Conservation (phyloP, 2,329 filamentous ascomycete species). For the Penicillium sp. region DNA sequence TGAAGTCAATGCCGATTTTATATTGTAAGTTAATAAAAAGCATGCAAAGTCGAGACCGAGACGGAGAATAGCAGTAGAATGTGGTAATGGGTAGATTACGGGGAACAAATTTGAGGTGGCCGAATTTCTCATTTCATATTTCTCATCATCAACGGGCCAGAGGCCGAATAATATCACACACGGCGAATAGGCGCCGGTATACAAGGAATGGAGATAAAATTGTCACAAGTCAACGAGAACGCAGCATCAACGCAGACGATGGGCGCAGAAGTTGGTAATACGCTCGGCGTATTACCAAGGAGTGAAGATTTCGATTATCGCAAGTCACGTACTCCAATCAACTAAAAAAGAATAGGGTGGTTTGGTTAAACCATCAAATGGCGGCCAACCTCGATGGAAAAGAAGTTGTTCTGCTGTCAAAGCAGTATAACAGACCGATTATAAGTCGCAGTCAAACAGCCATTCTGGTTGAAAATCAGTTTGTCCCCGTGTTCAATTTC, state of each 20-base stretch:
- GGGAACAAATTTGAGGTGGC: constrained; percentile 38
- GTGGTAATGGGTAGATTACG: not conserved
- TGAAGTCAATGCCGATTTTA: too few species aligned
- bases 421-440: constrained; percentile 24
- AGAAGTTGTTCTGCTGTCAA: constrained; percentile 34
- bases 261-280: not conserved
- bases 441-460: constrained; percentile 32
- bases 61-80: too few species aligned
- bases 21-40: too few species aligned
- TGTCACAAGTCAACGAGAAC: constrained; percentile 7
- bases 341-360: constrained; percentile 30
- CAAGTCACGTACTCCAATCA: constrained; percentile 29
- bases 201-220: constrained; percentile 8
- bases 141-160: constrained; percentile 33
- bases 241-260: constrained; percentile 14
- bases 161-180: constrained; percentile 17
- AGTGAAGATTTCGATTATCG: constrained; percentile 26
- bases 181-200: constrained; percentile 3
- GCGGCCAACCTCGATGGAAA: constrained; percentile 49
- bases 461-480: constrained; percentile 35
- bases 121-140: constrained; percentile 44
- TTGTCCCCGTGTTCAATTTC: constrained; percentile 15
- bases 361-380: constrained; percentile 42
- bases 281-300: constrained; percentile 10
- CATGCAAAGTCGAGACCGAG: too few species aligned